Percentiles rank a stretch among this genome's conserved stretches.
These are phyloP conservation scores for Saturnispora mendoncae DNA, from an alignment of 805 yeast species.

Conservation along the genomic window DNA sequence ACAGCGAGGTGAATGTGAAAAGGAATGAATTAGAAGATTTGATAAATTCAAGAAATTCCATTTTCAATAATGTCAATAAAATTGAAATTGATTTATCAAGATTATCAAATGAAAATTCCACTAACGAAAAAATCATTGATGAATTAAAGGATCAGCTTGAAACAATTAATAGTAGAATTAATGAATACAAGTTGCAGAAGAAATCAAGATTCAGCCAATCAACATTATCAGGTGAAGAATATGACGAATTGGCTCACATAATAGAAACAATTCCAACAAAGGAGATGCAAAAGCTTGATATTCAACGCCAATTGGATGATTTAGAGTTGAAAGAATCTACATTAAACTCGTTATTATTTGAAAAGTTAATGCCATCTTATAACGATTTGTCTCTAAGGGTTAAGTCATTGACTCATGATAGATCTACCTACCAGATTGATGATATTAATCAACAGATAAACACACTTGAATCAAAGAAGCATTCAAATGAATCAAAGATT, in stretches of 20 bases:
- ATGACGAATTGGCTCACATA: constrained; percentile 30
- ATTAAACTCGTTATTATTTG: constrained; percentile 48
- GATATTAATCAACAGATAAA: constrained; percentile 1
- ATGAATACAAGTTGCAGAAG: constrained; percentile 42
- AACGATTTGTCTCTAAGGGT: constrained; percentile 28
- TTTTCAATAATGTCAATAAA: constrained; percentile 35
- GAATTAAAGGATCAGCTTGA: constrained; percentile 29
- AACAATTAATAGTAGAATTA: constrained; percentile 31
- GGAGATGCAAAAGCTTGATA: constrained; percentile 34
- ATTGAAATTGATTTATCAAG: constrained; percentile 34
- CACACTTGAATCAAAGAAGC: constrained; percentile 6
- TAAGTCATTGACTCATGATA: background rate
- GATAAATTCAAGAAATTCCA: constrained; percentile 35
- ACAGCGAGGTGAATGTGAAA: constrained; percentile 34
- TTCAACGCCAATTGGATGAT: constrained; percentile 33
- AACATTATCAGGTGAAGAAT: constrained; percentile 41
- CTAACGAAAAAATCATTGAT: constrained; percentile 30
- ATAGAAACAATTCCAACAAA: constrained; percentile 29
- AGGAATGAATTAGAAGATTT: constrained; percentile 36
- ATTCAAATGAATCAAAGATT: constrained; percentile 19
- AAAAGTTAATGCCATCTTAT: constrained; percentile 46
- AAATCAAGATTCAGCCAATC: constrained; percentile 43
- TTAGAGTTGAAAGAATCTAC: constrained; percentile 40
- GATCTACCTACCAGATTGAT: constrained; percentile 2
- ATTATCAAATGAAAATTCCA: constrained; percentile 35